A percentile compares a stretch with the other conserved stretches of the same genome.
These are phyloP conservation scores for Trametes meyenii DNA, from an alignment of 768 basidiomycete species.

Conservation along the genomic window DNA sequence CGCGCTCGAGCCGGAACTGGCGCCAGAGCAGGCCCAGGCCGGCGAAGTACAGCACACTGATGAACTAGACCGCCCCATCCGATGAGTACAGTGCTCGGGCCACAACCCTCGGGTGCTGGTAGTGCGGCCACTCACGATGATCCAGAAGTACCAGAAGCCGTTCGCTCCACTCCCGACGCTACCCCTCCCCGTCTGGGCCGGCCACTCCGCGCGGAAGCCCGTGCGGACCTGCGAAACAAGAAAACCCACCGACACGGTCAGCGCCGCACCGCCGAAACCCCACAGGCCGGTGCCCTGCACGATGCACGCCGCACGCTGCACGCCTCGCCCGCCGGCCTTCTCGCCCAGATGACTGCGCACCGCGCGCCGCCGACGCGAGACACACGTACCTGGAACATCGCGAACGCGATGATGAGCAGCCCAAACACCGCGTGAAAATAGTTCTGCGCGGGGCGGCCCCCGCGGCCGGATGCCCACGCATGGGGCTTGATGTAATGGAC, in stretches of 20 bases:
- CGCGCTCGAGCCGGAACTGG: slow-evolving; percentile 34
- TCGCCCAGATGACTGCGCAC: not conserved
- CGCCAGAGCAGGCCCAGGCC: slow-evolving; percentile 31
- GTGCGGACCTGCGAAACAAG: slow-evolving; percentile 37
- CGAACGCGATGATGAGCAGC: slow-evolving; percentile 53
- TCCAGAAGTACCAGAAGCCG: slow-evolving; percentile 40
- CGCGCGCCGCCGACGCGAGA: not conserved
- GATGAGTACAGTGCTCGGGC: slow-evolving; percentile 27
- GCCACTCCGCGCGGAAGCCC: slow-evolving; percentile 42
- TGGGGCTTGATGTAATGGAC: slow-evolving; percentile 55
- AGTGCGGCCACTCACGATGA: slow-evolving; percentile 43
- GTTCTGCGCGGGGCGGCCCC: slow-evolving; percentile 48
- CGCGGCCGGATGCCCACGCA: slow-evolving; percentile 26
- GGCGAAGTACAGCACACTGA: slow-evolving; percentile 33
- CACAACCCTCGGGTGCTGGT: not conserved
- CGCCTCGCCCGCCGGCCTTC: not conserved
- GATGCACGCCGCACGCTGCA: too few relatives aligned
- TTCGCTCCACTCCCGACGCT: slow-evolving; percentile 27
- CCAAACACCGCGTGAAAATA: slow-evolving; percentile 50
- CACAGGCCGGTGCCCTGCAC: too few relatives aligned
- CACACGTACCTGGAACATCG: slow-evolving; percentile 44
- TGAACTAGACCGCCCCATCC: slow-evolving; percentile 38
- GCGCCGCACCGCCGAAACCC: too few relatives aligned
- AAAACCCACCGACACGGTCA: too few relatives aligned
- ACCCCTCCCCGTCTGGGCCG: slow-evolving; percentile 32